Evolutionary conservation across 768 basidiomycete species (phyloP).

Genomic region (Lentinula raphanica): DNA sequence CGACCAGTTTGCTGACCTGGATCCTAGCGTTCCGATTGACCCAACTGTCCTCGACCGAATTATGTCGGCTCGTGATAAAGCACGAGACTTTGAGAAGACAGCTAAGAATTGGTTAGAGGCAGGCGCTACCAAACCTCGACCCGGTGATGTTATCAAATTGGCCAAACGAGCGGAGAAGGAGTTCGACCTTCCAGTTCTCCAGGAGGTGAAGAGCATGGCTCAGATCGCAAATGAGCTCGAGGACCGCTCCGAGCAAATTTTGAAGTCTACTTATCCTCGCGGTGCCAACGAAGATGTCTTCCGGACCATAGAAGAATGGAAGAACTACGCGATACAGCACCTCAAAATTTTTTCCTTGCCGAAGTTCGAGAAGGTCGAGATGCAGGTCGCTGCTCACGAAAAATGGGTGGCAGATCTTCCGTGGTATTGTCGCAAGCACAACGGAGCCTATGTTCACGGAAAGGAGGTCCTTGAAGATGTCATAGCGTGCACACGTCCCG

Average conservation of each 20-base stretch:
- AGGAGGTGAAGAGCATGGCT: constrained; percentile 62
- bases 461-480: constrained; percentile 70
- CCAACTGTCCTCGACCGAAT: constrained; percentile 60
- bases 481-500: constrained; percentile 63
- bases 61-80: constrained; percentile 58
- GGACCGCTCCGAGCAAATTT: constrained; percentile 65
- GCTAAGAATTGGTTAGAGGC: constrained; percentile 64
- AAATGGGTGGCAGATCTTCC: constrained; percentile 72
- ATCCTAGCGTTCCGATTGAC: constrained; percentile 66
- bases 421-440: constrained; percentile 72
- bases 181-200: constrained; percentile 62
- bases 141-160: constrained; percentile 65
- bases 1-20: constrained; percentile 63
- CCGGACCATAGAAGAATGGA: constrained; percentile 69
- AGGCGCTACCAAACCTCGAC: constrained; percentile 51
- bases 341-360: constrained; percentile 70
- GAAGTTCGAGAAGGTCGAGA: constrained; percentile 66
- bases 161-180: constrained; percentile 72
- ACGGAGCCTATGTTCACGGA: constrained; percentile 45
- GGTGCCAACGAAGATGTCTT: constrained; percentile 62
- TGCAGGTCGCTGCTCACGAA: constrained; percentile 60
- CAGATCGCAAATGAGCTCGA: constrained; percentile 79
- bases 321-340: constrained; percentile 63
- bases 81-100: constrained; percentile 75
- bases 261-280: constrained; percentile 56